Evolutionary conservation across 495 filamentous ascomycete species (phyloP), one percentile per base, ranked within the genome.

Genomic region (Friedmanniomyces simplex): DNA sequence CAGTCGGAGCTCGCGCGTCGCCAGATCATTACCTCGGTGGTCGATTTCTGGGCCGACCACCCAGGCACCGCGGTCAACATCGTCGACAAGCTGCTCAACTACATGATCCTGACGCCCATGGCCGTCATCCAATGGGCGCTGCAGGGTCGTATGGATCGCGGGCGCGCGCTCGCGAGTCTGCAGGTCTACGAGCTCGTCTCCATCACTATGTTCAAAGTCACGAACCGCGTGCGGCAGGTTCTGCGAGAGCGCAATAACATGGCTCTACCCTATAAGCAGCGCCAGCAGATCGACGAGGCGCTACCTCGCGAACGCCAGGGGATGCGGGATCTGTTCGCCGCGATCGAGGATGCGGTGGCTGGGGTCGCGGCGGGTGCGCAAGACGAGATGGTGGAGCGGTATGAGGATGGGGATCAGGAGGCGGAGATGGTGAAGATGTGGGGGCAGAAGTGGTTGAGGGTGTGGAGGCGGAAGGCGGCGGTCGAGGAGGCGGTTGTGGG

Each of bases 51-150:
- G 93, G 77, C 78, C 39, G 84, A 91, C 53, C 93, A 97, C 61
- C 89, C 93, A 0, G 93, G 93, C 32, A 83, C 95, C 42, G 94
- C 90, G 30, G 85, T 96, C 65, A 87, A 86, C 64, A 91, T 99
- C 63, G 79, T 97, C 54, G 93, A 99, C 75, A 97, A 96, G 73
- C 77, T 99, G 3, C 84, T 99, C 26, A 99, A 99, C 69, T 99
- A 97, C 74, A 89, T 86, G 36, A 94, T 99, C 59, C 77, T 99
- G 8, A 86, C 81, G 11, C 93, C 93, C 0, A 70, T 79, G 34
- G 81, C 81, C 28, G 90, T 99, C 42, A 77, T 96, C 57, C 81
- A 91, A 66, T 99, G 94, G 94, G 89, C 86, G 1, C 71, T 97
- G 2, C 72, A 78, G 28, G 79, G 85, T 57, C 73, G 79, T 48